Conservation (phyloP, 2,329 filamentous ascomycete genomes). For the Elsinoe ampelina region DNA sequence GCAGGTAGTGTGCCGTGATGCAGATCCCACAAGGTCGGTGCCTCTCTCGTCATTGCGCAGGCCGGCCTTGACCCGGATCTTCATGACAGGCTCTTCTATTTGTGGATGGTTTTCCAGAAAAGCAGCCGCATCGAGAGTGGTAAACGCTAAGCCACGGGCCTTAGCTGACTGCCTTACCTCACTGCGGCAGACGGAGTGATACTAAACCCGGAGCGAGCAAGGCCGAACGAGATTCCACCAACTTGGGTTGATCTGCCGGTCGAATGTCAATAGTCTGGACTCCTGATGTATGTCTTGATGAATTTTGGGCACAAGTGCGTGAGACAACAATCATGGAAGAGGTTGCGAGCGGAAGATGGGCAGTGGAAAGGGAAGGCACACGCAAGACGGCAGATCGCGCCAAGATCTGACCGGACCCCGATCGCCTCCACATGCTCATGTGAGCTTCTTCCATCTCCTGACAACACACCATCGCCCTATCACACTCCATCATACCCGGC, state of each 20-base stretch:
- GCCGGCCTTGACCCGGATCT: neutral
- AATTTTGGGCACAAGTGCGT: neutral
- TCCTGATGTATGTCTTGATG: neutral
- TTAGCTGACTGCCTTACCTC: neutral
- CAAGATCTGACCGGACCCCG: neutral
- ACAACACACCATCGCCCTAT: neutral
- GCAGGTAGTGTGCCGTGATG: conserved; percentile 1
- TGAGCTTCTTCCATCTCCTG: neutral
- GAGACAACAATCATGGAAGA: neutral
- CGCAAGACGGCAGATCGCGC: neutral
- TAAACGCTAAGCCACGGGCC: conserved; percentile 8
- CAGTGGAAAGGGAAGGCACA: neutral
- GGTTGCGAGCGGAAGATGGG: neutral
- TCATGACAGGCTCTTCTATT: neutral
- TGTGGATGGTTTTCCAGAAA: neutral
- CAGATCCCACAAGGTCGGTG: neutral
- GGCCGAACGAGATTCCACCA: neutral
- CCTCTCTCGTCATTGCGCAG: neutral
- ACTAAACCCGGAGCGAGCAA: neutral
- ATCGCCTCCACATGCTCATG: neutral
- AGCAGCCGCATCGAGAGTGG: neutral
- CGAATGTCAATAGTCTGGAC: conserved; percentile 1
- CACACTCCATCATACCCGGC: neutral
- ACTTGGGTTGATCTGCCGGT: neutral
- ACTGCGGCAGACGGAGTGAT: neutral